Percentiles rank a stretch among this genome's conserved stretches.
These are phyloP conservation scores for Capronia coronata DNA, from an alignment of 2,329 filamentous ascomycete genomes.

Conservation along the genomic window DNA sequence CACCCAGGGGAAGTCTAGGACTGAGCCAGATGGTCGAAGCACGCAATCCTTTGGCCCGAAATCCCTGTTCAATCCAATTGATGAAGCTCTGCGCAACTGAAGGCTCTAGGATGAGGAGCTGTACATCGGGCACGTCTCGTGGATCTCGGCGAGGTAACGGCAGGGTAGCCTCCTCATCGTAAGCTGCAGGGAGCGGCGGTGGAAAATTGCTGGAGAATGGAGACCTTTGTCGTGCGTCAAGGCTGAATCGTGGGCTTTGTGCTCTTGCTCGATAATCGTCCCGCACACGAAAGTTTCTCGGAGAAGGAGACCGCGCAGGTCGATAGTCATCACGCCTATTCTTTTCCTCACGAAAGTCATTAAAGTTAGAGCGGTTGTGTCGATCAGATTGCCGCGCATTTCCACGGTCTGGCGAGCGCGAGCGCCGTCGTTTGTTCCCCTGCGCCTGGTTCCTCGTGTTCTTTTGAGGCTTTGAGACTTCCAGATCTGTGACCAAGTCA, in stretches of 20 bases:
- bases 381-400: slow-evolving; percentile 25
- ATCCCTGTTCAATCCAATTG: slow-evolving; percentile 70
- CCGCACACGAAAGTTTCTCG: slow-evolving; percentile 53
- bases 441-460: slow-evolving; percentile 59
- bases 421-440: slow-evolving; percentile 36
- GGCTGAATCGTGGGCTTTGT: slow-evolving; percentile 38
- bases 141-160: slow-evolving; percentile 68
- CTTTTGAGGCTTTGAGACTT: slow-evolving; percentile 82
- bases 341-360: slow-evolving; percentile 48
- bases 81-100: slow-evolving; percentile 60
- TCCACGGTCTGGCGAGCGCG: slow-evolving; percentile 37
- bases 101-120: slow-evolving; percentile 69
- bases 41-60: slow-evolving; percentile 63
- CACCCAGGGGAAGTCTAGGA: slow-evolving; percentile 66
- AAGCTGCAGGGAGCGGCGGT: slow-evolving; percentile 61
- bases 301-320: slow-evolving; percentile 54
- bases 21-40: slow-evolving; percentile 75
- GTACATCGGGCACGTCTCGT: slow-evolving; percentile 76
- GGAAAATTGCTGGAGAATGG: slow-evolving; percentile 56
- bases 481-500: slow-evolving; percentile 54
- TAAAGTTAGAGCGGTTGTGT: slow-evolving; percentile 35
- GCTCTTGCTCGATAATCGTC: slow-evolving; percentile 55
- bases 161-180: slow-evolving; percentile 56
- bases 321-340: slow-evolving; percentile 59
- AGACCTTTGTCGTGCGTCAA: slow-evolving; percentile 57